phyloP scores from a whole-genome alignment of 495 filamentous ascomycete genomes.

The Bacidia rubella region DNA sequence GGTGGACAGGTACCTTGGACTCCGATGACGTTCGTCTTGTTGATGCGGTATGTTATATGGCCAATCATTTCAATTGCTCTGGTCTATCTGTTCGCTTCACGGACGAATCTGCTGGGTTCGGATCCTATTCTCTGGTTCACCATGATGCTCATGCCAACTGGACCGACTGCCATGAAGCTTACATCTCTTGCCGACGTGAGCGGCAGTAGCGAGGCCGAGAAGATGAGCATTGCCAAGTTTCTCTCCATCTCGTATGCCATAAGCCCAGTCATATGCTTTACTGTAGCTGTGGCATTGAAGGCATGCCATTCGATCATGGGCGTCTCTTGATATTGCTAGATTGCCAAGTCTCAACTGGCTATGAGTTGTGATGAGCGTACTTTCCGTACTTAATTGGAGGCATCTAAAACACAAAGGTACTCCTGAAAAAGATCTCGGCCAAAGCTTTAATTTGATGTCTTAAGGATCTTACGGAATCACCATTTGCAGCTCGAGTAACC shows the following conservation, averaged over 20 bases:
- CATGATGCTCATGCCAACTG: slow-evolving; percentile 66
- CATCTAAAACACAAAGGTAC: no score
- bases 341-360: no score
- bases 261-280: slow-evolving; percentile 38
- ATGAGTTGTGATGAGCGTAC: no score
- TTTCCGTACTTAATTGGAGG: no score
- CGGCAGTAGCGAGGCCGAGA: slow-evolving; percentile 41
- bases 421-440: no score
- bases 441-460: no score
- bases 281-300: slow-evolving; percentile 38
- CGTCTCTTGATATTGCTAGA: background rate
- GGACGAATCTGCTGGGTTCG: slow-evolving; percentile 38
- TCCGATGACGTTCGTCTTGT: slow-evolving; percentile 40
- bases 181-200: slow-evolving; percentile 54
- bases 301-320: slow-evolving; percentile 27
- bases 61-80: slow-evolving; percentile 44
- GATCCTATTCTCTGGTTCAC: slow-evolving; percentile 68
- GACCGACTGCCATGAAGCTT: slow-evolving; percentile 57
- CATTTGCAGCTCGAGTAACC: no score
- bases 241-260: slow-evolving; percentile 42
- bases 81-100: slow-evolving; percentile 48
- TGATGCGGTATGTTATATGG: slow-evolving; percentile 54
- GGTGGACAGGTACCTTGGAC: slow-evolving; percentile 37
- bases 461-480: no score
- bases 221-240: slow-evolving; percentile 58